Evolutionary conservation across 805 yeast species (phyloP), one percentile per base, ranked within the genome.

Genomic region (Kluyveromyces siamensis): DNA sequence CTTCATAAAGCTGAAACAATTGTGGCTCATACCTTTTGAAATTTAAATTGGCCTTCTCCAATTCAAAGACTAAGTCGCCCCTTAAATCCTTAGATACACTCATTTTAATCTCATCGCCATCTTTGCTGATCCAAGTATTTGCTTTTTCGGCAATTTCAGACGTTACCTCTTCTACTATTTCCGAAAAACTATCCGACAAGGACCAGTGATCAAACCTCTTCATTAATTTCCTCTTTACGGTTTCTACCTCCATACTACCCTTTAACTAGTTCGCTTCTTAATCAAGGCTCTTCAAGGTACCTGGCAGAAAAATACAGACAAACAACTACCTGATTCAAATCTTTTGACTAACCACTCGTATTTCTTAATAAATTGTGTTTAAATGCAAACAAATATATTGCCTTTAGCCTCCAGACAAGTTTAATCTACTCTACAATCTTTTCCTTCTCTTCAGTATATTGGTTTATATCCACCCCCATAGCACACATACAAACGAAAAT

Each of bases 181-280:
- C 39, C 4, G 18, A n/a, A 33, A 43, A 43, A 14, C 33, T 38
- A 7, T 38, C 27, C 6, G 27, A 16, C 10, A 36, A 10, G 3
- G 14, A 14, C 45, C 45, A 43, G 27, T 43, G 39, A 8, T 43
- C 45, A 13, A 43, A 37, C n/a, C 7, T 36, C 39, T 37, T 37
- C 17, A 37, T 10, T 19, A 11, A 9, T 19, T 38, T 44, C 35
- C 11, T 8, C 14, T 3, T 30, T 30, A 2, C 14, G 8, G 14
- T 30, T 13, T 30, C 14, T 13, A 30, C 14, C 7, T 4, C 35
- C 35, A 30, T 30, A 3, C 7, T 30, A 30, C 35, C 14, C 7
- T 30, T 30, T 21, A 21, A 6, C 25, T 21, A 21, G 25, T 21
- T 6, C 25, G 6, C 25, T 21, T 21, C 25, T 21, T 21, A 21